Percentiles rank a stretch among this genome's conserved stretches.
Conservation (phyloP, 2,329 filamentous ascomycete species). For the Fusarium tjaetaba region DNA sequence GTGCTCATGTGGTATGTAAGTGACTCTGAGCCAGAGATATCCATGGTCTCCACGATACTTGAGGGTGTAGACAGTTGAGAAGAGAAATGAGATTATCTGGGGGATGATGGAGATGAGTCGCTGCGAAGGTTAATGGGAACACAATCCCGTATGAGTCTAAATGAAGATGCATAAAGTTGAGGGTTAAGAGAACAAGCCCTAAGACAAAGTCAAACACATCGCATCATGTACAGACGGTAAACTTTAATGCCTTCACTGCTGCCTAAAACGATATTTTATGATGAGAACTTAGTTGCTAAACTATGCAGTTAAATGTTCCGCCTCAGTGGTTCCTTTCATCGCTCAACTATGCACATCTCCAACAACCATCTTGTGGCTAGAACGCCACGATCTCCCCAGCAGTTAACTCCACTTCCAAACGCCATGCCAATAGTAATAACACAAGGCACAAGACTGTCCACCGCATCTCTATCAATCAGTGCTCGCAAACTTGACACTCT, state of each 20-base stretch:
- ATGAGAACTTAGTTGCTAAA: neutral
- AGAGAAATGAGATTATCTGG: no score
- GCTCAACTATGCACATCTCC: neutral
- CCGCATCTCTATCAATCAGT: conserved; percentile 44
- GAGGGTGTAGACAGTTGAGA: neutral
- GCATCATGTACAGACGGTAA: neutral
- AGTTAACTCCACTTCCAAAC: neutral
- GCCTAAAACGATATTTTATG: neutral
- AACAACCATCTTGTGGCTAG: neutral
- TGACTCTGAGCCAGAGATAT: no score
- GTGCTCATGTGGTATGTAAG: no score
- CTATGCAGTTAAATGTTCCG: neutral
- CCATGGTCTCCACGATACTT: neutral
- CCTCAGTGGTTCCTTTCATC: neutral
- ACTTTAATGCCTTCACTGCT: neutral
- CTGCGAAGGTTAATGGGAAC: neutral
- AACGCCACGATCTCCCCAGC: neutral
- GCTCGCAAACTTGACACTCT: conserved; percentile 71
- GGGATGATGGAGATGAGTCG: neutral
- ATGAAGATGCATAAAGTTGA: neutral
- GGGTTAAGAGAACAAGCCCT: neutral
- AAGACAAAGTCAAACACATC: neutral
- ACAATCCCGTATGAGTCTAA: neutral
- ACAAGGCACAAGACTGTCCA: neutral
- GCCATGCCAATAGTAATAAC: conserved; percentile 5